Base-by-base conservation (phyloP, 352 stramenopile genomes). In the Globisporangium ultimum region DNA sequence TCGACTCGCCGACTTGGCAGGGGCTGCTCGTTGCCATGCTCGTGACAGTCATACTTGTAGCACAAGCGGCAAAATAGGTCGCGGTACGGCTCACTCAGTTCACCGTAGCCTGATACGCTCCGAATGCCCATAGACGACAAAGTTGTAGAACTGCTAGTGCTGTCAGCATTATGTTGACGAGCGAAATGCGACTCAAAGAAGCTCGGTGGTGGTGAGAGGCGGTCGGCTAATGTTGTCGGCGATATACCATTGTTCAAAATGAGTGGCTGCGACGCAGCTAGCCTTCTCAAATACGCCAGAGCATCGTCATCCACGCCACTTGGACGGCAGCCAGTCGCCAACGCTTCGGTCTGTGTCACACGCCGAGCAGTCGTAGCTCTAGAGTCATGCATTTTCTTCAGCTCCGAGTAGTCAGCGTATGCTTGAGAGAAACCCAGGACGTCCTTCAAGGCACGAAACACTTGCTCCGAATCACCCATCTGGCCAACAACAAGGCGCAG, bases 51-150 rank as follows among this genome's bases (percentile, higher is more conserved):
- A 70, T 97, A 98, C 0, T 61, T 78, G 60, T 89, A 97, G 67
- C 92, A 98, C 3, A 84, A 74, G 3, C 87, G 74, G 62, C 92
- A 98, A 59, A 97, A 96, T 3, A 98, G 54, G 54, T 92, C 76
- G 0, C 84, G 78, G 66, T 93, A 93, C 54, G 74, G 87, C 61
- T 96, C 86, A 40, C 82, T 78, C 15, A 87, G 45, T 9, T 81
- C 64, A 41, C 78, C 72, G 43, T 93, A 91, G 0, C 63, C 64
- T 17, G 61, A 67, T 10, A 50, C 60, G 22, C 70, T 56, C 5
- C 82, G 78, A 36, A 88, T 24, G 3, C 79, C 79, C 47, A 58
- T 2, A 66, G 34, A 18, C 68, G 66, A 32, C 24, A 32, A 5
- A 32, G 24, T 32, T 32, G 24, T 32, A 32, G 48, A 60, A 66